Conservation (phyloP, 441 rosid species). For the Euphorbia schlechtendalii region DNA sequence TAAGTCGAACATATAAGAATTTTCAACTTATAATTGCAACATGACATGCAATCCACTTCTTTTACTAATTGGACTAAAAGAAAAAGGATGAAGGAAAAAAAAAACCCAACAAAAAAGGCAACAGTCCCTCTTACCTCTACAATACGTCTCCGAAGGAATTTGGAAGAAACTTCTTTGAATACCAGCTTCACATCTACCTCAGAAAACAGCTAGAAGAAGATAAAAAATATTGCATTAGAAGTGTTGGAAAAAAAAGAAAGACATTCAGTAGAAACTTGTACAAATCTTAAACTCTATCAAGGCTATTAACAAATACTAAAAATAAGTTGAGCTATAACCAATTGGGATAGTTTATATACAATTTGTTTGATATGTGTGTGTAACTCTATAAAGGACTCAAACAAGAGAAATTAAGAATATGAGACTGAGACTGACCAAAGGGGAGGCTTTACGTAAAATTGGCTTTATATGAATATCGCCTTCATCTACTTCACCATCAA, state of each 20-base stretch:
- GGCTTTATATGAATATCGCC: constrained; percentile 98
- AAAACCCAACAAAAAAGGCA: constrained; percentile 8
- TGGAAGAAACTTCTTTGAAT: constrained; percentile 89
- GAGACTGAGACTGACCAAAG: constrained; percentile 46
- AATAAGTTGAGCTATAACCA: neutral
- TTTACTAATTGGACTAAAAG: neutral
- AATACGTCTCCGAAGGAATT: constrained; percentile 76
- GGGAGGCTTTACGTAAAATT: constrained; percentile 52
- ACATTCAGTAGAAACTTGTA: neutral
- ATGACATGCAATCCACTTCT: neutral
- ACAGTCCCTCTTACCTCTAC: constrained; percentile 63
- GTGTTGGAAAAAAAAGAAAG: constrained; percentile 1
- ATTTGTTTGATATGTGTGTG: neutral
- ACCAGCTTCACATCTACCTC: constrained; percentile 99
- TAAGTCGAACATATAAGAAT: neutral
- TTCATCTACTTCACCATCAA: constrained; percentile 98
- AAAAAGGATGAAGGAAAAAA: neutral
- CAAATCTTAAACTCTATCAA: neutral
- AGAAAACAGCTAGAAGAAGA: constrained; percentile 50
- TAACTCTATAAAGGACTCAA: too few relatives aligned
- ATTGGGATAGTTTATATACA: neutral
- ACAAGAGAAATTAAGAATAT: constrained; percentile 9
- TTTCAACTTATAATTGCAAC: neutral
- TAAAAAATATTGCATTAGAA: constrained; percentile 22
- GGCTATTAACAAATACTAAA: neutral